Evolutionary conservation across 2,329 filamentous ascomycete species (phyloP).

Genomic region (Diaporthe citrichinensis): DNA sequence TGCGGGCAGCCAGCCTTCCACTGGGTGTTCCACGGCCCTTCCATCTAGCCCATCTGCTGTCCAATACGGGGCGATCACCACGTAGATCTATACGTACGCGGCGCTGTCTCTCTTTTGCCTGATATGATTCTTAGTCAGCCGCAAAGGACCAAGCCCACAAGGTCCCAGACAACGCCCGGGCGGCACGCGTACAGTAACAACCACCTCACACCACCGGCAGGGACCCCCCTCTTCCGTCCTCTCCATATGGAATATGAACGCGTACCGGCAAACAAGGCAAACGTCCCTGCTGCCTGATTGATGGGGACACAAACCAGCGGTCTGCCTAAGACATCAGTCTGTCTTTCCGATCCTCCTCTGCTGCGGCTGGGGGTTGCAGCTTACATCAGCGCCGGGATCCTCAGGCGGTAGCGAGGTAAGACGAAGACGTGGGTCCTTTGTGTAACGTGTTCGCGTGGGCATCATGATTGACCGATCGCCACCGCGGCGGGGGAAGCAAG

Average conservation of each 20-base stretch:
- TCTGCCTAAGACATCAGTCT: slow-evolving; percentile 31
- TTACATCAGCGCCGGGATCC: slow-evolving; percentile 39
- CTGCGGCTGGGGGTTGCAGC: slow-evolving; percentile 27
- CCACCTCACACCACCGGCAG: not conserved
- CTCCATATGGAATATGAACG: not conserved
- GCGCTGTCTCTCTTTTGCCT: not conserved
- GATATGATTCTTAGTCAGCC: not conserved
- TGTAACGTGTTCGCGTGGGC: slow-evolving; percentile 19
- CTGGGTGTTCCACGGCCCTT: slow-evolving; percentile 7
- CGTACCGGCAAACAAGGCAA: not conserved
- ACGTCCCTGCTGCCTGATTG: slow-evolving; percentile 1
- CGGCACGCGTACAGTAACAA: not conserved
- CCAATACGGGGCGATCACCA: not conserved
- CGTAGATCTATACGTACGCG: not conserved
- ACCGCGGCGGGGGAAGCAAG: not conserved
- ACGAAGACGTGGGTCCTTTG: slow-evolving; percentile 23
- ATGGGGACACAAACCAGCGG: slow-evolving; percentile 33
- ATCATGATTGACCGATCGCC: slow-evolving; percentile 4
- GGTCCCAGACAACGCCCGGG: not conserved
- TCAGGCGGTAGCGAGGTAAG: slow-evolving; percentile 31
- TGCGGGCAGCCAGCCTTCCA: slow-evolving; percentile 16
- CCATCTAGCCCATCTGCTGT: not conserved
- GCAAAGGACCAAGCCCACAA: no score
- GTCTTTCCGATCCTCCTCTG: not conserved
- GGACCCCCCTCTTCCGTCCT: not conserved